phyloP scores from a whole-genome alignment of 805 yeast species.

The Candida andamanensis region DNA sequence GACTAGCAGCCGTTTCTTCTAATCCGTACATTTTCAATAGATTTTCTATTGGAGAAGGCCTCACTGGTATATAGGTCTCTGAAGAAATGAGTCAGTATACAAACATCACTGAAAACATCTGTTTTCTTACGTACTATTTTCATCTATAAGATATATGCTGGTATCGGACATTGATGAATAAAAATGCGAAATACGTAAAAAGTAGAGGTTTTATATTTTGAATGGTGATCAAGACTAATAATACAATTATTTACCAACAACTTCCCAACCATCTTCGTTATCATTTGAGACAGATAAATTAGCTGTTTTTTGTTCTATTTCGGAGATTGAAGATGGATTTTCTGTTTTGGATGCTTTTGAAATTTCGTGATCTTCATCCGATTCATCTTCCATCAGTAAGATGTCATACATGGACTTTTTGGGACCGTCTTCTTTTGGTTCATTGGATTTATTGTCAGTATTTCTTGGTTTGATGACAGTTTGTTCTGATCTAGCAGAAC shows the following conservation, averaged over 20 bases:
- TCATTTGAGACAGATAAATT: slow-evolving; percentile 20
- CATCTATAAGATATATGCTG: slow-evolving; percentile 5
- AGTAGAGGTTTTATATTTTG: not conserved
- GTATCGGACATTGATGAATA: no score
- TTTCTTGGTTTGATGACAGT: slow-evolving; percentile 24
- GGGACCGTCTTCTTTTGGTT: slow-evolving; percentile 22
- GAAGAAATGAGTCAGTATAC: slow-evolving; percentile 3
- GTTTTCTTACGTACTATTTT: slow-evolving; percentile 4
- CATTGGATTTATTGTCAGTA: slow-evolving; percentile 13
- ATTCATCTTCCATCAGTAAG: slow-evolving; percentile 30
- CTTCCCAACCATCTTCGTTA: slow-evolving; percentile 32
- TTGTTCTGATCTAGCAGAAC: slow-evolving; percentile 32
- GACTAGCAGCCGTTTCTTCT: slow-evolving; percentile 62
- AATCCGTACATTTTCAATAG: slow-evolving; percentile 66
- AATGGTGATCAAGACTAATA: no score
- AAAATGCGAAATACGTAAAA: not conserved
- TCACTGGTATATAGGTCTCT: slow-evolving; percentile 27
- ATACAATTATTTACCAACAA: slow-evolving; percentile 20
- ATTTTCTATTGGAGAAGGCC: slow-evolving; percentile 71
- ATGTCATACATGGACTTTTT: slow-evolving; percentile 33
- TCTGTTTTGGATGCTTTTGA: slow-evolving; percentile 10
- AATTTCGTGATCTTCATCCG: slow-evolving; percentile 21
- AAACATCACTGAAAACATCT: not conserved
- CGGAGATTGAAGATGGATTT: slow-evolving; percentile 12
- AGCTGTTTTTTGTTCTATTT: slow-evolving; percentile 23